A percentile compares a stretch with the other conserved stretches of the same genome.
These are phyloP conservation scores for Pythium dissimile DNA, from an alignment of 352 stramenopile species.

Conservation along the genomic window DNA sequence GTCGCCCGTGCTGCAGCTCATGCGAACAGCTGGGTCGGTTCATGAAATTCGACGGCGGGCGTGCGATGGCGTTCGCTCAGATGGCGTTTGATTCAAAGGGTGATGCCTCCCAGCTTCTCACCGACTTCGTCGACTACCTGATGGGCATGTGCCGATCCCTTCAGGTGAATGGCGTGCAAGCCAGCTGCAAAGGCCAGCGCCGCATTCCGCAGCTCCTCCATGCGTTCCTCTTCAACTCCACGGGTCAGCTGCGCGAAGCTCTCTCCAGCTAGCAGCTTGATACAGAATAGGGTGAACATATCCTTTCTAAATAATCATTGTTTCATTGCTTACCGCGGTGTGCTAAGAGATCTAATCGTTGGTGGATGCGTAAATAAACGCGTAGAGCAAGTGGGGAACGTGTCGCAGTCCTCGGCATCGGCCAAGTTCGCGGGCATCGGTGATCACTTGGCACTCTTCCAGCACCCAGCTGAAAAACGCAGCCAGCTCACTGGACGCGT, in stretches of 20 bases:
- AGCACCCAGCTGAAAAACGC: background rate
- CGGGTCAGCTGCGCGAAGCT: no score
- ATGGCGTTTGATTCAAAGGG: background rate
- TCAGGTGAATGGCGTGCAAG: background rate
- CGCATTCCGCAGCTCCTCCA: background rate
- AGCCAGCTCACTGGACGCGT: background rate
- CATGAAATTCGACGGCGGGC: background rate
- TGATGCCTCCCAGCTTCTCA: background rate
- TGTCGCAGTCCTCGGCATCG: conserved; percentile 4
- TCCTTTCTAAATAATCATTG: no score
- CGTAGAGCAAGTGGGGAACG: background rate
- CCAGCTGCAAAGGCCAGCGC: background rate
- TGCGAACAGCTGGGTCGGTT: background rate
- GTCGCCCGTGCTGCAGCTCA: background rate
- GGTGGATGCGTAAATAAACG: background rate
- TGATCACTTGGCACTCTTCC: background rate
- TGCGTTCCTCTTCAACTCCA: background rate
- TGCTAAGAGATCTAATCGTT: background rate
- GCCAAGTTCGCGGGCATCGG: background rate
- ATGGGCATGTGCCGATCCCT: background rate
- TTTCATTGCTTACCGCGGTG: no score
- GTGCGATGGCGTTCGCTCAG: background rate
- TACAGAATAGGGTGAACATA: no score
- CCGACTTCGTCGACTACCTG: background rate
- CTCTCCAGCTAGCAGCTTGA: no score